Evolutionary conservation across 257 asterid species (phyloP).

Genomic region (Parsonsia alboflavescens): DNA sequence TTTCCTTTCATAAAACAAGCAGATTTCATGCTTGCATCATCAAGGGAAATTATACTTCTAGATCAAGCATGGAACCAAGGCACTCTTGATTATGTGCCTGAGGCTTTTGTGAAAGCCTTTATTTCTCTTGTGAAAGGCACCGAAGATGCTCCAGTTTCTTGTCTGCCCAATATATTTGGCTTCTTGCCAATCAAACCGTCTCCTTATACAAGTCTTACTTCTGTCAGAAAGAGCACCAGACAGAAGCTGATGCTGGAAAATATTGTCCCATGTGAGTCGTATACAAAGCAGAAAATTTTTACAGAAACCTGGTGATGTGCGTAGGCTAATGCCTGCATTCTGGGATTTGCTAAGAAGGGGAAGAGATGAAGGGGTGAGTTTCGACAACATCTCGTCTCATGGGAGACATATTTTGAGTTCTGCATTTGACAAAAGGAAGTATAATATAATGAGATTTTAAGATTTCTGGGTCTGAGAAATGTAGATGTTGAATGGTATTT

Average conservation of each 20-base stretch:
- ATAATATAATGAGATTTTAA: slow-evolving; percentile 17
- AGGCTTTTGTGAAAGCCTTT: slow-evolving; percentile 31
- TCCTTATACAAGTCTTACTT: slow-evolving; percentile 23
- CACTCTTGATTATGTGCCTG: slow-evolving; percentile 29
- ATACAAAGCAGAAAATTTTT: slow-evolving; percentile 22
- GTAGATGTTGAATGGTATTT: slow-evolving; percentile 34
- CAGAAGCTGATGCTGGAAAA: slow-evolving; percentile 21
- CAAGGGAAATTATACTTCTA: slow-evolving; percentile 33
- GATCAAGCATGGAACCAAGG: slow-evolving; percentile 33
- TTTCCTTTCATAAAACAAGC: slow-evolving; percentile 35
- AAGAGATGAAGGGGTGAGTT: slow-evolving; percentile 27
- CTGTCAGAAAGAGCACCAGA: slow-evolving; percentile 24
- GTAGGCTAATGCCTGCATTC: slow-evolving; percentile 29
- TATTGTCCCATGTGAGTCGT: slow-evolving; percentile 32
- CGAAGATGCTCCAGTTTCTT: slow-evolving; percentile 23
- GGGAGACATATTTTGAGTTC: slow-evolving; percentile 27
- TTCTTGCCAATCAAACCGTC: slow-evolving; percentile 27
- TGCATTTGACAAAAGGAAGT: slow-evolving; percentile 20
- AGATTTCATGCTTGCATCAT: slow-evolving; percentile 33
- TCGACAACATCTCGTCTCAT: slow-evolving; percentile 35
- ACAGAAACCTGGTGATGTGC: slow-evolving; percentile 28
- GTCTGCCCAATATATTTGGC: slow-evolving; percentile 25
- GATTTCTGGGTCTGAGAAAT: slow-evolving; percentile 22
- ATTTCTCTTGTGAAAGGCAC: slow-evolving; percentile 23
- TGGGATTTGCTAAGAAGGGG: slow-evolving; percentile 25